A percentile compares a stretch with the other conserved stretches of the same genome.
Conservation (phyloP, 495 filamentous ascomycete genomes). For the Talaromyces ruber region DNA sequence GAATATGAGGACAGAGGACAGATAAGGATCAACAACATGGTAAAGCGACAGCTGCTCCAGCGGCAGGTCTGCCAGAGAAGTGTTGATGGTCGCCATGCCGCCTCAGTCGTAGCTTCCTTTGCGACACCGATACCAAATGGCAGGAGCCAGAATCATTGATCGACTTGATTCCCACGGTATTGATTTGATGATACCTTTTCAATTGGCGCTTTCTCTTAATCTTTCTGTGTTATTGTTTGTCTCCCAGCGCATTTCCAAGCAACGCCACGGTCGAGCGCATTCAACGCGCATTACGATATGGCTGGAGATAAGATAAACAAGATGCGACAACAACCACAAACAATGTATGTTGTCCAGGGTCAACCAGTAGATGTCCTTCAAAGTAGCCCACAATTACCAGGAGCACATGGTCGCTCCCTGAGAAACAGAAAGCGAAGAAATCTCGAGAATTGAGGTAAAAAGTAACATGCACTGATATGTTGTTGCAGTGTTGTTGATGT, state of each 20-base stretch:
- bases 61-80: conserved; percentile 45
- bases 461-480: neutral
- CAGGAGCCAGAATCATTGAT: neutral
- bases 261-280: neutral
- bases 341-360: neutral
- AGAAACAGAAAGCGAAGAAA: neutral
- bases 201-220: neutral
- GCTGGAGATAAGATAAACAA: neutral
- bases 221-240: neutral
- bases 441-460: neutral
- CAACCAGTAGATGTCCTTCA: neutral
- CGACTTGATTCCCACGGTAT: neutral
- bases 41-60: conserved; percentile 72
- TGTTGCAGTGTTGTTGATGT: neutral
- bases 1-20: conserved; percentile 73
- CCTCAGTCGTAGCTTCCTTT: conserved; percentile 5
- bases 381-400: neutral
- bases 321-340: neutral
- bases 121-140: neutral
- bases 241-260: neutral
- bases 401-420: neutral
- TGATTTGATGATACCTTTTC: neutral
- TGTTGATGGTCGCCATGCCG: conserved; percentile 28
- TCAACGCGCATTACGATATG: neutral
- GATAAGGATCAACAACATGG: conserved; percentile 67